phyloP scores from a whole-genome alignment of 768 basidiomycete species.

The Lactifluus pinguis region DNA sequence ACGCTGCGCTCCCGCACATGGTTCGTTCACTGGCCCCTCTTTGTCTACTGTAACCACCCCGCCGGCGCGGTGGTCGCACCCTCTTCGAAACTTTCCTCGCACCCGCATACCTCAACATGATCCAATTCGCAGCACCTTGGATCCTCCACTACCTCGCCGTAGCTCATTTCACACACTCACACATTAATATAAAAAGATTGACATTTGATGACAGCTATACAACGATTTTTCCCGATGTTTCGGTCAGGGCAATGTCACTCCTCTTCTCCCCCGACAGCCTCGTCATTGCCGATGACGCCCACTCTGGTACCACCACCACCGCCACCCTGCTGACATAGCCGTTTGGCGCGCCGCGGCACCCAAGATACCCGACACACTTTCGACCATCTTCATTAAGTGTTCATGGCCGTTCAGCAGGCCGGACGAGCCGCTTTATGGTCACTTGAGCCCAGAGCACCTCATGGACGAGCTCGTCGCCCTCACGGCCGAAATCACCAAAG shows the following conservation, averaged over 20 bases:
- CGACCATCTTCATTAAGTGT: conserved; percentile 91
- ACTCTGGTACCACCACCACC: not conserved
- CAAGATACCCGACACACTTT: conserved; percentile 58
- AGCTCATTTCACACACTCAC: not conserved
- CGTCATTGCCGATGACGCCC: conserved; percentile 25
- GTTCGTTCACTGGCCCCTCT: no score
- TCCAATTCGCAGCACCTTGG: no score
- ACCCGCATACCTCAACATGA: no score
- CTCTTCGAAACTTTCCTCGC: no score
- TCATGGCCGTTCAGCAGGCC: conserved; percentile 72
- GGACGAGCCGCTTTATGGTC: conserved; percentile 68
- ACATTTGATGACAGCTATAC: conserved; percentile 44
- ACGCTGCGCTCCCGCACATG: no score
- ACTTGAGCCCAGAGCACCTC: conserved; percentile 76
- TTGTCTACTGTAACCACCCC: no score
- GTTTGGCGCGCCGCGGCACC: conserved; percentile 82
- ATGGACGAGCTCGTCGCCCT: conserved; percentile 63
- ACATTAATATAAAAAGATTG: conserved; percentile 31
- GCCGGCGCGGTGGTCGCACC: no score
- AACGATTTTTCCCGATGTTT: conserved; percentile 43
- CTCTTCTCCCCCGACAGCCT: conserved; percentile 88
- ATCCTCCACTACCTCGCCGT: no score
- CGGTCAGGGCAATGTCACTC: conserved; percentile 60
- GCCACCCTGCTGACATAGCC: conserved; percentile 43
- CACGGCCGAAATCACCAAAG: conserved; percentile 55